Conservation (phyloP, 257 asterid genomes). For the Jacaranda mimosifolia region DNA sequence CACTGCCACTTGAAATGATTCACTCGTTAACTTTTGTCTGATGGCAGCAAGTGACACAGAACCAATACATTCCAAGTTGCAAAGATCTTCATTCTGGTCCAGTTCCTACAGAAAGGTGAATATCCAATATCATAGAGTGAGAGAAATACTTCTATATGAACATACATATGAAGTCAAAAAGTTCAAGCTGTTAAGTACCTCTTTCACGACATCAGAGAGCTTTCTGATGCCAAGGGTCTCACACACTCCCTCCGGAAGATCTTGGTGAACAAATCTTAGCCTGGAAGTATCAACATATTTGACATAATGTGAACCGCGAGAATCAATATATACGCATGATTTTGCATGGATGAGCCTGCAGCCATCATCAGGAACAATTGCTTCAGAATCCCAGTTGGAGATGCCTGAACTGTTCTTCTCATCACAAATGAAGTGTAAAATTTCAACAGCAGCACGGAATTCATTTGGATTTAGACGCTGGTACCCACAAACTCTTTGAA, state of each 20-base stretch:
- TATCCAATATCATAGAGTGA: conserved; percentile 32
- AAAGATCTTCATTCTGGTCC: conserved; percentile 58
- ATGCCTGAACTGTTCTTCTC: conserved; percentile 56
- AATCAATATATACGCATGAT: conserved; percentile 84
- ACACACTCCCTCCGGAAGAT: conserved; percentile 74
- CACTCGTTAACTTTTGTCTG: conserved; percentile 63
- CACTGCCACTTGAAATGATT: conserved; percentile 83
- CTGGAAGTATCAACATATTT: conserved; percentile 80
- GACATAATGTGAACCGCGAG: conserved; percentile 75
- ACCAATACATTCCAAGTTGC: conserved; percentile 67
- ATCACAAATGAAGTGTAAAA: conserved; percentile 71
- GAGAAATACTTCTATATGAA: conserved; percentile 23
- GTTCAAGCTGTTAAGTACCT: conserved; percentile 57
- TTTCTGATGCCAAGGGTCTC: conserved; percentile 74
- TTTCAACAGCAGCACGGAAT: conserved; percentile 88
- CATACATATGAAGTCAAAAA: conserved; percentile 24
- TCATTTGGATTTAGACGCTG: conserved; percentile 94
- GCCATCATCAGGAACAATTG: conserved; percentile 91
- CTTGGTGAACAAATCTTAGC: conserved; percentile 87
- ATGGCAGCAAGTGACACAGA: conserved; percentile 65
- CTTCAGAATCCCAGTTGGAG: conserved; percentile 75
- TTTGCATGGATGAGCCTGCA: conserved; percentile 91
- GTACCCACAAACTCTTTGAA: conserved; percentile 88
- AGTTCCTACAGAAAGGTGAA: conserved; percentile 65
- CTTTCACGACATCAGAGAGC: conserved; percentile 91